Base-by-base conservation (phyloP, 768 basidiomycete species). In the Tephrocybe sp. region DNA sequence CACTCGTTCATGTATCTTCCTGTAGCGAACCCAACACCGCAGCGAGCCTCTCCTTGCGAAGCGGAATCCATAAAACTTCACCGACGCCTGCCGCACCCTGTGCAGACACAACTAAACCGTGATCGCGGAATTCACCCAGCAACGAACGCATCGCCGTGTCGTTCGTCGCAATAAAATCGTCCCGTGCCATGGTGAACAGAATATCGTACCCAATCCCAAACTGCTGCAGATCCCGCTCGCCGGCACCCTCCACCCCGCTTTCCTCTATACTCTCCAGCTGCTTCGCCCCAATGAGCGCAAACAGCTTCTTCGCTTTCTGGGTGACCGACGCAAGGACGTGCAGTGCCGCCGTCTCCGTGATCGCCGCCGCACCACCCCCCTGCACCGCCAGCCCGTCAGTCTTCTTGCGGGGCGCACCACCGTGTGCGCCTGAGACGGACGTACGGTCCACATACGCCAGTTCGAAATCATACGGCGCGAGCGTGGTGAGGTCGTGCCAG, bases 401-500 rank as follows among this genome's bases (percentile, higher is more conserved):
- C 51, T 59, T 70, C 52, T 67, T 69, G 22, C 69, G 70, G 11
- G 69, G 56, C 2, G 68, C 72, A 21, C 73, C 73, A 25, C 70
- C 65, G 39, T 73, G 72, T 9, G 78, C 83, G 13, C 83, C 80
- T 15, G 77, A 67, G 44, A 87, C 69, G 30, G 82, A 83, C 3
- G 81, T 77, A n/a, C 77, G 79, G 60, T 88, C 84, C 18, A 79
- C 80, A 43, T 73, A 82, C 0, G 80, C 73, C 31, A 90, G 76
- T 64, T 98, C 94, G 52, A 78, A 76, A 63, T 89, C 84, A 72
- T 95, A 97, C 1, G 89, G 74, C 13, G 70, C 72, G 56, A 94
- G 86, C 1, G 96, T 97, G 3, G 93, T 92, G 19, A 92, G 66
- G 66, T 96, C 92, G 67, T 98, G 92, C 83, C 91, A 92, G 13